phyloP scores from a whole-genome alignment of 805 yeast species.

The Kuraishia borneana region DNA sequence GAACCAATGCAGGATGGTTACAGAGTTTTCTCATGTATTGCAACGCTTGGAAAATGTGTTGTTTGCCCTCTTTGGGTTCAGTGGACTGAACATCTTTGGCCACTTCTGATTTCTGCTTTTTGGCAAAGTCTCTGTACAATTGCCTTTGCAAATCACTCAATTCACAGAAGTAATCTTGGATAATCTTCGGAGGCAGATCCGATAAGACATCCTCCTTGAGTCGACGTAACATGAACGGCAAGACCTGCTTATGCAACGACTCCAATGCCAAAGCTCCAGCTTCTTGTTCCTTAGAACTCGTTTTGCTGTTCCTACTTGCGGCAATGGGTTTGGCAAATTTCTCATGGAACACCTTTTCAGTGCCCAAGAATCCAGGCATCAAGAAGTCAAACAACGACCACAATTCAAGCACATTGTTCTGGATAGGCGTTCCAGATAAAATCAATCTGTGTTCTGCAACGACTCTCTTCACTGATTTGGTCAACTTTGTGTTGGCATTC shows the following conservation, averaged over 20 bases:
- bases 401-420: slow-evolving; percentile 88
- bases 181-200: slow-evolving; percentile 95
- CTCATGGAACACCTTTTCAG: slow-evolving; percentile 89
- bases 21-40: slow-evolving; percentile 96
- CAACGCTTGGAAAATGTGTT: slow-evolving; percentile 93
- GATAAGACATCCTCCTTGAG: slow-evolving; percentile 92
- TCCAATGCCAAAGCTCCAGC: slow-evolving; percentile 94
- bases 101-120: slow-evolving; percentile 67
- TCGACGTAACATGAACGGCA: slow-evolving; percentile 93
- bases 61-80: slow-evolving; percentile 37
- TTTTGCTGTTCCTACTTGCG: slow-evolving; percentile 80
- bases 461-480: slow-evolving; percentile 76
- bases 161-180: slow-evolving; percentile 97
- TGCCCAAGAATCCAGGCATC: slow-evolving; percentile 98
- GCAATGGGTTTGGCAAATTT: slow-evolving; percentile 97
- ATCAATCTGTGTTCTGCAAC: slow-evolving; percentile 84
- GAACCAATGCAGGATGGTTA: slow-evolving; percentile 89
- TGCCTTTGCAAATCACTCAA: slow-evolving; percentile 82
- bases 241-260: slow-evolving; percentile 89
- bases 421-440: slow-evolving; percentile 96
- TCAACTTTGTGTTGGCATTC: slow-evolving; percentile 77
- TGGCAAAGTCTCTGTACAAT: slow-evolving; percentile 81
- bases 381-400: slow-evolving; percentile 97
- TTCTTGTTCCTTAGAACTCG: slow-evolving; percentile 88
- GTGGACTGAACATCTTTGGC: slow-evolving; percentile 46